Percentiles rank a stretch among this genome's conserved stretches.
These are phyloP conservation scores for Candida koratica DNA, from an alignment of 805 yeast species.

Conservation along the genomic window DNA sequence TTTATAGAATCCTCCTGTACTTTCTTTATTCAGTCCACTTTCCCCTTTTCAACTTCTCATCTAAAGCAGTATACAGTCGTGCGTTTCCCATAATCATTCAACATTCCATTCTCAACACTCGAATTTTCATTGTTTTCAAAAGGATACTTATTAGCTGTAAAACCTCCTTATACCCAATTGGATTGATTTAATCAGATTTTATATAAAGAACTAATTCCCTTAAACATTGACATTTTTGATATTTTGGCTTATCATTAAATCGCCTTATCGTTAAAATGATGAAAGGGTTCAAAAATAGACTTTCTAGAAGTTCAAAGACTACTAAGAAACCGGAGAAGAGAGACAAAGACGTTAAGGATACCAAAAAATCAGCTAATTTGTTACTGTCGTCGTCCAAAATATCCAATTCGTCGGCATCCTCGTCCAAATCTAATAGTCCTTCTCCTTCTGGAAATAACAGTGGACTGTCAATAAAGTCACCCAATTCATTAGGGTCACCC, in stretches of 20 bases:
- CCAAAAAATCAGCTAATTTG: slow-evolving; percentile 9
- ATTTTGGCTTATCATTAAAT: no score
- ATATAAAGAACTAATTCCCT: no score
- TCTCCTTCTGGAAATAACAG: slow-evolving; percentile 32
- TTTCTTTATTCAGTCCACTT: neutral
- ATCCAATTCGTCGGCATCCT: slow-evolving; percentile 19
- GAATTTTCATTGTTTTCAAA: slow-evolving; percentile 5
- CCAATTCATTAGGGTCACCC: slow-evolving; percentile 12
- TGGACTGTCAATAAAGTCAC: slow-evolving; percentile 23
- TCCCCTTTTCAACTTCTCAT: neutral
- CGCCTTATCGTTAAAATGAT: slow-evolving; percentile 36
- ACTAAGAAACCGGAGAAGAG: slow-evolving; percentile 36
- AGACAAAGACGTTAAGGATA: slow-evolving; percentile 22
- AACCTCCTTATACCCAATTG: no score
- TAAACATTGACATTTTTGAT: no score
- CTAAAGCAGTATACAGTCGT: slow-evolving; percentile 2
- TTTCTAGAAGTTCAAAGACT: slow-evolving; percentile 34
- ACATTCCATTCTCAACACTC: slow-evolving; percentile 8
- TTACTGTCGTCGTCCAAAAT: slow-evolving; percentile 15
- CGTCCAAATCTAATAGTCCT: slow-evolving; percentile 27
- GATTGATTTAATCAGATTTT: no score
- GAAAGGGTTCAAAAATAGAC: slow-evolving; percentile 47
- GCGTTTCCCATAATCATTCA: slow-evolving; percentile 4
- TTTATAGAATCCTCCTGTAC: neutral
- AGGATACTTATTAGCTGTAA: no score